Evolutionary conservation across 2,329 filamentous ascomycete genomes (phyloP), one percentile per base, ranked within the genome.

Genomic region (Phaeosphaeria sp.): DNA sequence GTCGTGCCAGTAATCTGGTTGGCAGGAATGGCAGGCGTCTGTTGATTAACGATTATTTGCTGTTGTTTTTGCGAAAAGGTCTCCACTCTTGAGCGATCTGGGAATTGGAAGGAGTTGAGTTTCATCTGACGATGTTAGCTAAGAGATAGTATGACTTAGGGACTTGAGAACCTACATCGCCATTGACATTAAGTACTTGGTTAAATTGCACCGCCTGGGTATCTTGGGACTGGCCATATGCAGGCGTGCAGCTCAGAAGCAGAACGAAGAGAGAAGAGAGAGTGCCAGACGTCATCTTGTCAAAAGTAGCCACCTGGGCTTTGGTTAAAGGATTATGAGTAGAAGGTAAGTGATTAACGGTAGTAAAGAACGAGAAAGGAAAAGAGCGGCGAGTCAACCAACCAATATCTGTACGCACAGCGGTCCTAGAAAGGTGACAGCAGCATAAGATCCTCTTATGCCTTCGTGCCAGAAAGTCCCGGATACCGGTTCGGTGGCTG

Each of bases 11-110:
- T 75, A 44, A 77, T 73, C 53, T 76, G 73, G 60, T 75, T 76
- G 13, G 71, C 66, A 7, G 72, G 67, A 20, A 77, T 66, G 5
- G 74, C 61, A 9, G 72, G 69, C 27, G 65, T 68, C 60, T 77
- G 71, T 63, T 77, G 74, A 74, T 77, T 77, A 71, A 77, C 74
- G 24, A 77, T 75, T 72, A 77, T 60, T 53, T 77, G 74, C 36
- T 74, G 74, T 54, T 77, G 74, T 47, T 68, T 76, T 49, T 77
- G 74, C 2, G 74, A 76, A 53, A 74, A 76, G 1, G 74, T 76
- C 62, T 77, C 74, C 36, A 77, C 58, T 55, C 69, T 74, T 36
- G 74, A 76, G 45, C 73, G 67, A 58, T 77, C 74, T 9, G 74
- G 74, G 51, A 77, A 77, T 43, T 65, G 51, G 56, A 77, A 74